Evolutionary conservation across 2,329 filamentous ascomycete species (phyloP).

Genomic region (Nannizziopsis arthrosporioides): DNA sequence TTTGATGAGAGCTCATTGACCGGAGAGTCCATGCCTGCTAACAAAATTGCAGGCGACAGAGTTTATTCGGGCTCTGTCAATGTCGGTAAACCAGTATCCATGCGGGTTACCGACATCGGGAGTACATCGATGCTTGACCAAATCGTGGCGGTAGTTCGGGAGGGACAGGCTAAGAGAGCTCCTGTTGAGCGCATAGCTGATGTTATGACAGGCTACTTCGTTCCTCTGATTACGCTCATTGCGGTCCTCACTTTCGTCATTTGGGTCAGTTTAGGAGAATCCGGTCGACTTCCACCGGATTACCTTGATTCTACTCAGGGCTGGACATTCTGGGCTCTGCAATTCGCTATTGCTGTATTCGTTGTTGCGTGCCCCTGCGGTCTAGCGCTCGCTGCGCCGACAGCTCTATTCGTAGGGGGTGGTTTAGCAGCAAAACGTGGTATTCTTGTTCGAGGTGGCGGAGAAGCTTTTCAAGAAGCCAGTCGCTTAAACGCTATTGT

Average conservation of each 20-base stretch:
- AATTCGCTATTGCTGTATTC: conserved; percentile 70
- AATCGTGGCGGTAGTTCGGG: conserved; percentile 39
- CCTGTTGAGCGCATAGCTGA: conserved; percentile 40
- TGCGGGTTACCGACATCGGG: conserved; percentile 35
- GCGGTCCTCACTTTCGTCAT: conserved; percentile 38
- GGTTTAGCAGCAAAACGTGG: conserved; percentile 68
- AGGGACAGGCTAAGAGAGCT: conserved; percentile 39
- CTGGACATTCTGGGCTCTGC: conserved; percentile 45
- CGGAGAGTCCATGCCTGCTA: conserved; percentile 38
- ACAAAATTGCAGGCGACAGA: conserved; percentile 32
- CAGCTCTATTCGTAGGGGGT: conserved; percentile 72
- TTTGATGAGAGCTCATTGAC: conserved; percentile 91
- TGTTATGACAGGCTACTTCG: conserved; percentile 39
- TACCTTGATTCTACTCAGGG: conserved; percentile 41
- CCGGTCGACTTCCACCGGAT: conserved; percentile 36
- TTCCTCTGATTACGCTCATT: conserved; percentile 39
- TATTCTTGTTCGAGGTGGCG: conserved; percentile 72
- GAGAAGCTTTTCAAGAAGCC: conserved; percentile 75
- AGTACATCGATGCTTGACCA: conserved; percentile 41
- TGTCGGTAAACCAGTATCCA: conserved; percentile 34
- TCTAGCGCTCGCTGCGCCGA: conserved; percentile 72
- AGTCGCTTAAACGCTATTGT: conserved; percentile 66
- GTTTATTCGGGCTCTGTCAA: conserved; percentile 40
- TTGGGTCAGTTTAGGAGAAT: conserved; percentile 37
- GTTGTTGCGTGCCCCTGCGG: conserved; percentile 80